A percentile compares a stretch with the other conserved stretches of the same genome.
These are phyloP conservation scores for Paramecium caudatum DNA, from an alignment of 73 alveolate genomes.

Conservation along the genomic window DNA sequence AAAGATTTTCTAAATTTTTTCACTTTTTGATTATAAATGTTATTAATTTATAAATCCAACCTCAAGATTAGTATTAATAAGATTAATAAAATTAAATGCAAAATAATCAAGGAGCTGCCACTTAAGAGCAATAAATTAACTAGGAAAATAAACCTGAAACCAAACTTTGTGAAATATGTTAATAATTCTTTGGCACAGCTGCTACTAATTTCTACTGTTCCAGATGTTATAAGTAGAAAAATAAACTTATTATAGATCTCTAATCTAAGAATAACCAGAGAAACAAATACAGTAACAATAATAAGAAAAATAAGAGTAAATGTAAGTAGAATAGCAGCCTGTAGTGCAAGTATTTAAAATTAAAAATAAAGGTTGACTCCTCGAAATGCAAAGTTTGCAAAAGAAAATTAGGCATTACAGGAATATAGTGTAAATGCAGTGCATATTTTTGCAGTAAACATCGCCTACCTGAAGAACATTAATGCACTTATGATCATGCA, in stretches of 20 bases:
- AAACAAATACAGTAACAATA: neutral
- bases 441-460: conserved; percentile 67
- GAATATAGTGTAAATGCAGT: conserved; percentile 70
- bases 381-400: conserved; percentile 75
- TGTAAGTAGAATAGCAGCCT: neutral
- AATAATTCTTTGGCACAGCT: conserved; percentile 39
- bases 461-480: conserved; percentile 76
- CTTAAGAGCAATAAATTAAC: conserved; percentile 31
- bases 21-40: conserved; percentile 46
- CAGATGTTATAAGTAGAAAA: conserved; percentile 26
- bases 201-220: conserved; percentile 35
- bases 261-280: neutral
- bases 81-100: conserved; percentile 30
- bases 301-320: neutral
- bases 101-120: conserved; percentile 42
- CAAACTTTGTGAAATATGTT: neutral
- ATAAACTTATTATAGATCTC: neutral
- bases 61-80: conserved; percentile 24
- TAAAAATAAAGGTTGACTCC: conserved; percentile 52
- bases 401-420: conserved; percentile 69
- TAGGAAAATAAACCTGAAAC: conserved; percentile 49
- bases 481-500: conserved; percentile 74
- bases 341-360: too few relatives aligned
- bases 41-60: neutral
- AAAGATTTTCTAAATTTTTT: conserved; percentile 40